phyloP scores from a whole-genome alignment of 768 basidiomycete genomes.

The Postia placenta region DNA sequence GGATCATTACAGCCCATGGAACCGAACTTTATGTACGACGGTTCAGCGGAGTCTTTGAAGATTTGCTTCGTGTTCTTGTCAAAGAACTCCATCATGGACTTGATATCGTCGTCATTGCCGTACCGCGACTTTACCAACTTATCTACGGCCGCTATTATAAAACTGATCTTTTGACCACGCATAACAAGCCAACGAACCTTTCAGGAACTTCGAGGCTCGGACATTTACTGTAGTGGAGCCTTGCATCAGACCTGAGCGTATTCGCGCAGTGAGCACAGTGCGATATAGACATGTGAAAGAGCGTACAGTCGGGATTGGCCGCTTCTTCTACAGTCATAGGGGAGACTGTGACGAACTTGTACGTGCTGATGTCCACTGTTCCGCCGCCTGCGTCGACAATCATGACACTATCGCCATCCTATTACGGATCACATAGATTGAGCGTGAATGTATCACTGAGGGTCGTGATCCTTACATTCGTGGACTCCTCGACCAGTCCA shows the following conservation, averaged over 20 bases:
- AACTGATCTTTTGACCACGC: too few relatives aligned
- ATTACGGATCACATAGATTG: too few relatives aligned
- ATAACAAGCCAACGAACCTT: too few relatives aligned
- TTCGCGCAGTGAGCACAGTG: too few relatives aligned
- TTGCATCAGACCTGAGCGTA: constrained; percentile 30
- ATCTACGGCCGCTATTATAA: too few relatives aligned
- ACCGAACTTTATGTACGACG: constrained; percentile 39
- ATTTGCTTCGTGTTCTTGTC: constrained; percentile 36
- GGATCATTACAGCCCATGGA: constrained; percentile 33
- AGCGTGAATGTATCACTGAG: too few relatives aligned
- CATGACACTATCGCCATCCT: constrained; percentile 42
- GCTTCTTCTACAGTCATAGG: constrained; percentile 40
- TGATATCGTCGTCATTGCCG: constrained; percentile 27
- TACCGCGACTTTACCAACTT: constrained; percentile 27
- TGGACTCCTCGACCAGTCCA: constrained; percentile 35
- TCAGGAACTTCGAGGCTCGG: constrained; percentile 27
- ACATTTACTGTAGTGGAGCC: constrained; percentile 35
- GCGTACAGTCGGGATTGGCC: constrained; percentile 17
- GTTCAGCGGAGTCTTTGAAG: constrained; percentile 33
- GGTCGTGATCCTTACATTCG: constrained; percentile 25
- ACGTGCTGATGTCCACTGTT: constrained; percentile 55
- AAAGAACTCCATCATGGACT: constrained; percentile 31
- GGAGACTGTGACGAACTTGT: constrained; percentile 30
- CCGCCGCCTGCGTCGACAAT: constrained; percentile 62
- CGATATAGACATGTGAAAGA: too few relatives aligned